Evolutionary conservation across 192 early-diverging fungal genomes (phyloP).

Genomic region (Rhizoclosmatium sp.): DNA sequence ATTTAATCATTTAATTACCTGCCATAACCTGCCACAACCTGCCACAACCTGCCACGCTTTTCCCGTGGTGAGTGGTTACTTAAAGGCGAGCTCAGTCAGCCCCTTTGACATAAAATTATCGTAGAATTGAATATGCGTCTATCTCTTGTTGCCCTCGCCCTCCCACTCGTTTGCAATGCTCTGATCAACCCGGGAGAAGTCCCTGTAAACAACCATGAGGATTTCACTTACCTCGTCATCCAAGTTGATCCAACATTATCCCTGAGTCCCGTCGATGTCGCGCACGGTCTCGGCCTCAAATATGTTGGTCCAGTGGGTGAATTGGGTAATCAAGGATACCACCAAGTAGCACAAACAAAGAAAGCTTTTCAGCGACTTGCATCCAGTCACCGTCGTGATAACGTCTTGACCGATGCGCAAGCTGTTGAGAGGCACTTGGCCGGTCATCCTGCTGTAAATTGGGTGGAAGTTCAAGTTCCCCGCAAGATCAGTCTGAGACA

Average conservation of each 20-base stretch:
- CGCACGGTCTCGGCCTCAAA: conserved; percentile 35
- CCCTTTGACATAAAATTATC: no score
- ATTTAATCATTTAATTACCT: no score
- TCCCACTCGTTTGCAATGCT: no score
- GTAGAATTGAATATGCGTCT: no score
- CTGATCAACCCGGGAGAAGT: not conserved
- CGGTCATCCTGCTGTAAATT: conserved; percentile 30
- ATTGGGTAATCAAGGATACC: conserved; percentile 58
- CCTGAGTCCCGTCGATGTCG: conserved; percentile 1
- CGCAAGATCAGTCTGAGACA: conserved; percentile 48
- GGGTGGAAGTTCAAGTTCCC: conserved; percentile 54
- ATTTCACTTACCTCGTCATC: not conserved
- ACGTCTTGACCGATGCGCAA: no score
- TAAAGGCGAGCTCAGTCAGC: no score
- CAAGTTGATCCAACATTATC: not conserved
- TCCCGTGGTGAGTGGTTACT: no score
- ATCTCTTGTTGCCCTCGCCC: no score
- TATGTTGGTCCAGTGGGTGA: conserved; percentile 70
- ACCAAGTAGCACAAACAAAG: conserved; percentile 48
- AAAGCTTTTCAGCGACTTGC: no score
- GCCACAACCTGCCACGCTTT: no score
- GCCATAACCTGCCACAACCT: no score
- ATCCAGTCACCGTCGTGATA: no score
- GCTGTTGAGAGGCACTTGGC: not conserved
- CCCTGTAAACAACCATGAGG: not conserved